These are phyloP conservation scores for Vitis labrusca DNA, from an alignment of 164 flowering plant species.

Conservation along the genomic window DNA sequence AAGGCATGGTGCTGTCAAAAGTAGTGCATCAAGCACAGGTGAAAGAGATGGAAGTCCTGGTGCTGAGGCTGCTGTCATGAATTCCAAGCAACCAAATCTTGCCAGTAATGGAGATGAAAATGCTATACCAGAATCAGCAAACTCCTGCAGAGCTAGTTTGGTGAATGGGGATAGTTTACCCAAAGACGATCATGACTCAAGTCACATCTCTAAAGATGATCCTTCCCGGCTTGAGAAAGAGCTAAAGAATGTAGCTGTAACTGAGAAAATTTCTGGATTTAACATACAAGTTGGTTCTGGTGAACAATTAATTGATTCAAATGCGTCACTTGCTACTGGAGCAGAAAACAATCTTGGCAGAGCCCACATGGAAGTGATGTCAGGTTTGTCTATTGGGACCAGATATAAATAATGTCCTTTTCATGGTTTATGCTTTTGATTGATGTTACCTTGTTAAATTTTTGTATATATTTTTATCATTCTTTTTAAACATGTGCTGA, in stretches of 20 bases:
- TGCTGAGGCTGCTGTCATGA: constrained; percentile 22
- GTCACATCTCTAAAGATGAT: constrained; percentile 16
- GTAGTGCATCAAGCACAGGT: constrained; percentile 21
- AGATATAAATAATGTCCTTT: too few relatives aligned
- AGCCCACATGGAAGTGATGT: constrained; percentile 20
- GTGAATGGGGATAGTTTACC: constrained; percentile 24
- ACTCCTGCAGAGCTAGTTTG: constrained; percentile 20
- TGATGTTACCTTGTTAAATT: neutral
- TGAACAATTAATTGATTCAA: constrained; percentile 27
- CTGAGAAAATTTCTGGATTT: constrained; percentile 21
- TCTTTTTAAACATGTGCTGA: neutral
- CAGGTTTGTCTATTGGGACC: constrained; percentile 26
- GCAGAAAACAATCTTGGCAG: constrained; percentile 32
- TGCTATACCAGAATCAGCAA: constrained; percentile 17
- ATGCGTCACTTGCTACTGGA: constrained; percentile 27
- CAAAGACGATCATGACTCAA: constrained; percentile 24
- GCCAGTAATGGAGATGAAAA: constrained; percentile 30
- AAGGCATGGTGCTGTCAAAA: constrained; percentile 19
- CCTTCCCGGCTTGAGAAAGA: constrained; percentile 19
- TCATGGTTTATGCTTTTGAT: neutral
- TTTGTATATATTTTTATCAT: neutral
- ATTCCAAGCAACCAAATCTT: constrained; percentile 28
- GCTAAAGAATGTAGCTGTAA: constrained; percentile 12
- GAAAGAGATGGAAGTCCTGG: constrained; percentile 35
- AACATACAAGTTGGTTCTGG: constrained; percentile 14